Percentiles rank a stretch among this genome's conserved stretches.
Conservation (phyloP, 352 stramenopile species). For the Phytopythium delawarense region DNA sequence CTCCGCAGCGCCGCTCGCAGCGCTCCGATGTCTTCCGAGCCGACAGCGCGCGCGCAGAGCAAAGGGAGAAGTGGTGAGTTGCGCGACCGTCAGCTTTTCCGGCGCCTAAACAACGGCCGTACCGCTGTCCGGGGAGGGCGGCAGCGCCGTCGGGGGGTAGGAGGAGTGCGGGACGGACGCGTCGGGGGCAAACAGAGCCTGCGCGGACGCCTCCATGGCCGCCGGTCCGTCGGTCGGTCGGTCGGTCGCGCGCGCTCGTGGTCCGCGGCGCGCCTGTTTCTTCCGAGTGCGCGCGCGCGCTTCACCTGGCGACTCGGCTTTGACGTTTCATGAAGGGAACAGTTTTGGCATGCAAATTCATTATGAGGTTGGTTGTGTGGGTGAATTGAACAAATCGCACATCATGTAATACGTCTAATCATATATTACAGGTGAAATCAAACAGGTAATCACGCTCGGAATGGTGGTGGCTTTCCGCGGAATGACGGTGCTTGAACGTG, state of each 20-base stretch:
- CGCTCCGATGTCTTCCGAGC: slow-evolving; percentile 4
- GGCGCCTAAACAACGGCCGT: background rate
- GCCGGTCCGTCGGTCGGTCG: background rate
- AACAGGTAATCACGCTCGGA: background rate
- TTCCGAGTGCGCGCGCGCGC: background rate
- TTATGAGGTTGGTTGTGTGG: no score
- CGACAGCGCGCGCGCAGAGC: background rate
- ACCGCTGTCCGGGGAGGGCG: background rate
- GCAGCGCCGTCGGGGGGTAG: background rate
- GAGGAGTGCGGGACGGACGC: background rate
- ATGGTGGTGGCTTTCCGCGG: background rate
- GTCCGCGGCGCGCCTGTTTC: background rate
- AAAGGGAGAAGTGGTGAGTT: background rate
- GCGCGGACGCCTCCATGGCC: background rate
- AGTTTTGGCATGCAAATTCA: no score
- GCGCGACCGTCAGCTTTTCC: background rate
- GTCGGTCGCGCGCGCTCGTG: background rate
- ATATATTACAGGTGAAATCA: background rate
- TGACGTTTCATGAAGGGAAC: background rate
- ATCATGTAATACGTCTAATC: no score
- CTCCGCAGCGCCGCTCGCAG: slow-evolving; percentile 12
- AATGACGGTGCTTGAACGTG: background rate
- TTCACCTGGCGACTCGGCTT: background rate
- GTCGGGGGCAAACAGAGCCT: background rate
- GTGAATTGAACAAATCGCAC: no score